A percentile compares a stretch with the other conserved stretches of the same genome.
Evolutionary conservation across 139 green algal genomes (phyloP).

Genomic region (Chlorella sp.): DNA sequence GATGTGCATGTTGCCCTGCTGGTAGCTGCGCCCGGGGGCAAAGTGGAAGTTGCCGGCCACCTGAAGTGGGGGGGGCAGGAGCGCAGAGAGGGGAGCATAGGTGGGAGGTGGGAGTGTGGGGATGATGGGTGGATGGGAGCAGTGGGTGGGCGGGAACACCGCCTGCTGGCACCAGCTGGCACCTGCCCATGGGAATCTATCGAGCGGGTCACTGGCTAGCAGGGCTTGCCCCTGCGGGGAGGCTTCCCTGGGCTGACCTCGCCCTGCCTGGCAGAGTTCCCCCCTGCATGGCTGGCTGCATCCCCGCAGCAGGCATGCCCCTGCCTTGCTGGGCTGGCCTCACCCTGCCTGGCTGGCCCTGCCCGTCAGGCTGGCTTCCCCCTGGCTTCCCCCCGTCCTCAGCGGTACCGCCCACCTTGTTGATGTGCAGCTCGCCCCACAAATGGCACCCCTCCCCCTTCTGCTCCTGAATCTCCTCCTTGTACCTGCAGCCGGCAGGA

Average conservation of each 20-base stretch:
- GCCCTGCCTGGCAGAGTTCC: too few relatives aligned
- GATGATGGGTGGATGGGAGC: neutral
- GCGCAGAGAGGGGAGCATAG: neutral
- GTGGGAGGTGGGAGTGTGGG: neutral
- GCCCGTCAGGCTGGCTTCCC: too few relatives aligned
- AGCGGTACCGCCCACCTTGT: conserved; percentile 60
- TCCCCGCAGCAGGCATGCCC: too few relatives aligned
- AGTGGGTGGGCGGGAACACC: too few relatives aligned
- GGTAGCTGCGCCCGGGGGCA: conserved; percentile 90
- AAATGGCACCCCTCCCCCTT: conserved; percentile 94
- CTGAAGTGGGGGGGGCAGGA: neutral
- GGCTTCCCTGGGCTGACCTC: too few relatives aligned
- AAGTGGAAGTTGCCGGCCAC: conserved; percentile 98
- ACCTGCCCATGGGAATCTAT: too few relatives aligned
- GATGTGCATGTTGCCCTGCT: conserved; percentile 91
- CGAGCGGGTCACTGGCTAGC: too few relatives aligned
- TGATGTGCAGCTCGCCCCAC: conserved; percentile 87
- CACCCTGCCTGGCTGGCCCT: too few relatives aligned
- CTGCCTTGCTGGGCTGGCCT: too few relatives aligned
- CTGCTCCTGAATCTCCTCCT: conserved; percentile 76
- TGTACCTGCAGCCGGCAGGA: conserved; percentile 8
- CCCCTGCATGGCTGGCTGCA: too few relatives aligned
- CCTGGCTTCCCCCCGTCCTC: neutral
- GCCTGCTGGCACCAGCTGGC: too few relatives aligned
- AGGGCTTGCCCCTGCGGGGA: too few relatives aligned